Evolutionary conservation across 495 filamentous ascomycete species (phyloP).

Genomic region (Penicillium crystallinum): DNA sequence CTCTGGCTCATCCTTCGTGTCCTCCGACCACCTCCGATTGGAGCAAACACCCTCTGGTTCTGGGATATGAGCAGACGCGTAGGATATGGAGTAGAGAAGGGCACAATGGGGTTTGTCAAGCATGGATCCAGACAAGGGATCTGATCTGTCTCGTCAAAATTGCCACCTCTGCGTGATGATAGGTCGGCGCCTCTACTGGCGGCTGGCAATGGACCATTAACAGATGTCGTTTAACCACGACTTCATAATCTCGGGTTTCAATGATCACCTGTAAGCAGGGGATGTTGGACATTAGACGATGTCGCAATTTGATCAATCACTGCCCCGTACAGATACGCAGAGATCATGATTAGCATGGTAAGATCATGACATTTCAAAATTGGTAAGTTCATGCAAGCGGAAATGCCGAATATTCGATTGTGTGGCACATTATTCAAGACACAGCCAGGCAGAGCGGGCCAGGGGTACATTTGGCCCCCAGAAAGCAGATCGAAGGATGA

Average conservation of each 20-base stretch:
- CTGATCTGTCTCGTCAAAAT: background rate
- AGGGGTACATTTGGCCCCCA: background rate
- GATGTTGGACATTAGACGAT: background rate
- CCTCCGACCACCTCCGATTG: background rate
- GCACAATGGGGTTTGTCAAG: too few species aligned
- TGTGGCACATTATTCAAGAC: background rate
- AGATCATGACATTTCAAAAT: background rate
- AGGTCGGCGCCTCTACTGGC: background rate
- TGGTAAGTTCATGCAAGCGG: background rate
- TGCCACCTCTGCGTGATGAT: background rate
- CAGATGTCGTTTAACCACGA: background rate
- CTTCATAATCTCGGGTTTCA: background rate
- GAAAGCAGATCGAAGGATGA: background rate
- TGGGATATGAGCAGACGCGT: too few species aligned
- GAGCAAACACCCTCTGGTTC: conserved; percentile 53
- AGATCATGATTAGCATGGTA: too few species aligned
- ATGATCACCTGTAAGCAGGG: background rate
- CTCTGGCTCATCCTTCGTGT: background rate
- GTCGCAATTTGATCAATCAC: background rate
- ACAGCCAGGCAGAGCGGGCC: background rate
- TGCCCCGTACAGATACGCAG: background rate
- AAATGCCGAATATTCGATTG: too few species aligned
- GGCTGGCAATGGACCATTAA: background rate
- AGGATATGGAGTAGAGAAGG: too few species aligned
- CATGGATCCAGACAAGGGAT: background rate